Conservation (phyloP, 129 eudicot species). For the Centella asiatica region DNA sequence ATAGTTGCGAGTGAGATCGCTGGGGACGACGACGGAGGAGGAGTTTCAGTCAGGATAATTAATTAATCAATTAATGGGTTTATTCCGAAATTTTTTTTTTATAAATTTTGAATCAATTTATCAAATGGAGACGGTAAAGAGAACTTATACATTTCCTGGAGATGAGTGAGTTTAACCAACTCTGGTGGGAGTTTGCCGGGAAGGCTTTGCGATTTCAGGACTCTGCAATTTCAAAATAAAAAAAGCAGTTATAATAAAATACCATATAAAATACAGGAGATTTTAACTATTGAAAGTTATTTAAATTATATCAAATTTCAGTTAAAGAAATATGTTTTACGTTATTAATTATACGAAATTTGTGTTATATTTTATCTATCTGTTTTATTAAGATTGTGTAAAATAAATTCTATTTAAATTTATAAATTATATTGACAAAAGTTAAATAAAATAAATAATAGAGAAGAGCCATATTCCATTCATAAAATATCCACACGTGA, state of each 20-base stretch:
- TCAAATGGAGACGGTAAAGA: not conserved
- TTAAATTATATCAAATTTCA: too few relatives aligned
- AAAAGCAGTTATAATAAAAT: not conserved
- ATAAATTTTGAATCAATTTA: too few relatives aligned
- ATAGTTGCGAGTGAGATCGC: conserved; percentile 45
- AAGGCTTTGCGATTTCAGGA: conserved; percentile 50
- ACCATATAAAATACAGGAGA: not conserved
- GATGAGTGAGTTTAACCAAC: conserved; percentile 38
- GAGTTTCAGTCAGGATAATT: not conserved
- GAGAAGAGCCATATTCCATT: too few relatives aligned
- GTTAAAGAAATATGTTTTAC: too few relatives aligned
- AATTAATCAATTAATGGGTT: not conserved
- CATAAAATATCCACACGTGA: too few relatives aligned
- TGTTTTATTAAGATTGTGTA: too few relatives aligned
- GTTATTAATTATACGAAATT: too few relatives aligned
- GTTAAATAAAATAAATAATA: too few relatives aligned
- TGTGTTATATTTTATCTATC: too few relatives aligned
- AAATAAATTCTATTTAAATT: too few relatives aligned
- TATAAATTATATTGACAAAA: too few relatives aligned
- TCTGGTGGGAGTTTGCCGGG: conserved; percentile 58
- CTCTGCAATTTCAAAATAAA: conserved; percentile 26
- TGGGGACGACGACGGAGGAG: not conserved
- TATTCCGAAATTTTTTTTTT: too few relatives aligned
- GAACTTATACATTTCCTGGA: conserved; percentile 44
- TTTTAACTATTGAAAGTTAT: not conserved